phyloP scores from a whole-genome alignment of 2,329 filamentous ascomycete species.

The Talaromyces amestolkiae region DNA sequence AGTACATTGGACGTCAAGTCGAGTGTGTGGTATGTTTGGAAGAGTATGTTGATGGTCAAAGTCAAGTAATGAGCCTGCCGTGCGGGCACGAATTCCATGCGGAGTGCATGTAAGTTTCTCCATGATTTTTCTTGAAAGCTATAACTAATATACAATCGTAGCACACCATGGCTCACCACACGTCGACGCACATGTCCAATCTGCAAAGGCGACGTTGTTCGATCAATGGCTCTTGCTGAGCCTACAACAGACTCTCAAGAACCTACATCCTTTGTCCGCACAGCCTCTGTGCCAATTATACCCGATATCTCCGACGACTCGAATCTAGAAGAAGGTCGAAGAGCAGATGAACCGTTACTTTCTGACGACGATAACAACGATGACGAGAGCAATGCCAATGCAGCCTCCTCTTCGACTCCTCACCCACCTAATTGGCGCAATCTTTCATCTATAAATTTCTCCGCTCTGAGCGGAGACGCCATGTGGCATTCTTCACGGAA shows the following conservation, averaged over 20 bases:
- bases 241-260: conserved; percentile 22
- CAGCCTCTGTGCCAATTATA: conserved; percentile 43
- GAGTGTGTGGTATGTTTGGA: conserved; percentile 97
- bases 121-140: background rate
- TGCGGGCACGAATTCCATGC: conserved; percentile 98
- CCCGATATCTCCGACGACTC: conserved; percentile 42
- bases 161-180: conserved; percentile 94
- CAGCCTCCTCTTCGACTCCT: conserved; percentile 27
- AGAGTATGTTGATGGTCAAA: conserved; percentile 92
- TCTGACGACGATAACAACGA: conserved; percentile 17
- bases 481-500: conserved; percentile 44
- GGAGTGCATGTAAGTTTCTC: conserved; percentile 86
- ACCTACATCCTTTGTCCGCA: conserved; percentile 43
- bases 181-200: conserved; percentile 96
- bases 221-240: conserved; percentile 52
- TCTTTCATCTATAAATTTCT: conserved; percentile 45
- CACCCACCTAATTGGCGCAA: conserved; percentile 43
- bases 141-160: conserved; percentile 35
- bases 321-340: conserved; percentile 45
- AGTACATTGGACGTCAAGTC: conserved; percentile 64
- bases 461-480: conserved; percentile 47
- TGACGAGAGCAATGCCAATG: conserved; percentile 19
- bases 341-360: conserved; percentile 34
- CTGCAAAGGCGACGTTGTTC: conserved; percentile 94
- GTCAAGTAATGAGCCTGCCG: conserved; percentile 91